Evolutionary conservation across 163 green algal species (phyloP).

Genomic region (Scenedesmus sp.): DNA sequence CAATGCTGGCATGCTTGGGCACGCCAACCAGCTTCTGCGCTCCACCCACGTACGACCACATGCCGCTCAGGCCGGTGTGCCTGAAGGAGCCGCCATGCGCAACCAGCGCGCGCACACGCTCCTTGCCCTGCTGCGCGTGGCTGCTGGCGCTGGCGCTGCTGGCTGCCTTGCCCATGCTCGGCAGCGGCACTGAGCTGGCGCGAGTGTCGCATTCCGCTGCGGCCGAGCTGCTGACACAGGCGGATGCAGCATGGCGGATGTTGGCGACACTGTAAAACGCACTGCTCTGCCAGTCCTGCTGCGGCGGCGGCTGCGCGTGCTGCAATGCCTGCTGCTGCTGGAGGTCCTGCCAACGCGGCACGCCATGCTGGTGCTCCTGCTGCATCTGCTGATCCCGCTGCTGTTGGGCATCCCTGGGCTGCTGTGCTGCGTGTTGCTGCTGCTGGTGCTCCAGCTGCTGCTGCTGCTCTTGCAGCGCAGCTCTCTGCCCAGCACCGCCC

Average conservation of each 20-base stretch:
- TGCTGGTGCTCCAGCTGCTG: conserved; percentile 20
- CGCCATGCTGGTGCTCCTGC: neutral
- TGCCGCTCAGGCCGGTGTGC: neutral
- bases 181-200: neutral
- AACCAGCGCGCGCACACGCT: neutral
- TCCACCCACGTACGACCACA: conserved; percentile 28
- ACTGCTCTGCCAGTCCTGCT: neutral
- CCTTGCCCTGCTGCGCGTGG: neutral
- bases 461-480: neutral
- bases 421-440: neutral
- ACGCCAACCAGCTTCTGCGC: conserved; percentile 9
- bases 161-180: neutral
- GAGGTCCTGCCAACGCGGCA: neutral
- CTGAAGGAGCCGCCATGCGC: neutral
- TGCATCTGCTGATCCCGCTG: neutral
- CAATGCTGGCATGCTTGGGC: conserved; percentile 6
- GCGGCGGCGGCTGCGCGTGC: neutral
- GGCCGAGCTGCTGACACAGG: neutral
- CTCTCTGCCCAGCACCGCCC: neutral
- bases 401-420: neutral
- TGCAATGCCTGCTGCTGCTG: neutral
- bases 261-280: neutral
- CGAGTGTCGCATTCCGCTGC: neutral
- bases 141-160: neutral
- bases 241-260: neutral